Evolutionary conservation across 2,329 filamentous ascomycete species (phyloP), one percentile per base, ranked within the genome.

Genomic region (Fusarium chlamydosporum): DNA sequence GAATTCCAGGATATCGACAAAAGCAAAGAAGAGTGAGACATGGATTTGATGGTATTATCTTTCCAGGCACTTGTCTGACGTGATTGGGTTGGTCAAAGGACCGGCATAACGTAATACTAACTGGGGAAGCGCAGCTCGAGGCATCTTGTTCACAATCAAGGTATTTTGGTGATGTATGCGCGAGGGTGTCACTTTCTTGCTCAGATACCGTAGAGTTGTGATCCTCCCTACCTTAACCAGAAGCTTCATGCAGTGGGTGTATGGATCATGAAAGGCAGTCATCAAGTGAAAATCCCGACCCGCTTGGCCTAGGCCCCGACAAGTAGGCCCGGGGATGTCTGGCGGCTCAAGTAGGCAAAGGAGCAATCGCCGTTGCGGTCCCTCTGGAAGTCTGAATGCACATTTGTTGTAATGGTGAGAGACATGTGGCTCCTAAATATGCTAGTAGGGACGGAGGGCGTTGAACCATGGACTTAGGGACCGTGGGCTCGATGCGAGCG

Each of bases 51-150:
- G 56, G 53, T 46, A 48, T 43, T 47, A 23, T 45, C 35, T 42
- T 65, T 51, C 46, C 67, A 70, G 67, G 67, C 67, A 68, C 67
- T 70, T 42, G 20, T 18, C 54, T 35, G 34, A 54, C 51, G 41
- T 65, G 51, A 70, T 70, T 70, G 67, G 67, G 47, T 35, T 42
- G 48, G 45, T 26, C 29, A 34, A 52, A 34, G 45, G 47, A 58
- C 45, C 20, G 41, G 53, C 47, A 34, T 43, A 50, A 33, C 7
- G 11, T n/a, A 37, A 38, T 46, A 35, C 41, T 38, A 15, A 45
- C 37, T 46, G 45, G 38, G 37, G 38, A 57, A 33, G 33, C 46
- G 38, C 38, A 52, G 50, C 31, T 56, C 52, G 41, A 27, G 50
- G 15, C 42, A 31, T 48, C 38, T 48, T 43, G 29, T 61, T 37